phyloP scores from a whole-genome alignment of 768 basidiomycete genomes.

The Leccinum incarnatum region DNA sequence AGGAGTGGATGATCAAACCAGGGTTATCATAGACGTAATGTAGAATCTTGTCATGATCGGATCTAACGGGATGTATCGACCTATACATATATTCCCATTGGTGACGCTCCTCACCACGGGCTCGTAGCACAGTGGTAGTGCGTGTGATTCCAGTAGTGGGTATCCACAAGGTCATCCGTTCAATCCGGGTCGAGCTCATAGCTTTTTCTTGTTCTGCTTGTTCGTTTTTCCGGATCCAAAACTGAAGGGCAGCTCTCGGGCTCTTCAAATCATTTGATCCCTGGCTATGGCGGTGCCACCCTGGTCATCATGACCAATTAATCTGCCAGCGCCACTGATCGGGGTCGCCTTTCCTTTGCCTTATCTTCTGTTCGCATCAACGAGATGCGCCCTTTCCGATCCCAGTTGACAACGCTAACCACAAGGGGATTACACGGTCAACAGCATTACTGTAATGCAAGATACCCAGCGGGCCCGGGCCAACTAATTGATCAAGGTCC shows the following conservation, averaged over 20 bases:
- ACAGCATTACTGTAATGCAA: neutral
- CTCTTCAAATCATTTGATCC: too few relatives aligned
- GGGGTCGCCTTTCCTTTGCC: neutral
- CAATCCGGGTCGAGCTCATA: slow-evolving; percentile 41
- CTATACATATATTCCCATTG: neutral
- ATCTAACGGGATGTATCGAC: neutral
- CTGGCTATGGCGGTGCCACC: neutral
- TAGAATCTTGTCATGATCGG: neutral
- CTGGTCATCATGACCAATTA: neutral
- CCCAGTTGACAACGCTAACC: neutral
- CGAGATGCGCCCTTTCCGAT: neutral
- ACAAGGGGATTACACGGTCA: too few relatives aligned
- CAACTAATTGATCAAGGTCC: slow-evolving; percentile 40
- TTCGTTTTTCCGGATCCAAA: neutral
- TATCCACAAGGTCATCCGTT: slow-evolving; percentile 45
- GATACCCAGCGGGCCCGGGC: neutral
- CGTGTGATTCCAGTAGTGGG: slow-evolving; percentile 31
- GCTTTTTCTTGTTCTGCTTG: neutral
- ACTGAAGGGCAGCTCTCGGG: neutral
- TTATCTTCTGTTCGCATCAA: neutral
- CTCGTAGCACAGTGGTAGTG: slow-evolving; percentile 34
- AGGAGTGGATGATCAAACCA: slow-evolving; percentile 31
- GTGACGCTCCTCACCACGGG: slow-evolving; percentile 5
- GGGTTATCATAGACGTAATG: slow-evolving; percentile 9
- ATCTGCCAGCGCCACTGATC: neutral